A percentile compares a stretch with the other conserved stretches of the same genome.
These are phyloP conservation scores for Pholiota molesta DNA, from an alignment of 768 basidiomycete species.

Conservation along the genomic window DNA sequence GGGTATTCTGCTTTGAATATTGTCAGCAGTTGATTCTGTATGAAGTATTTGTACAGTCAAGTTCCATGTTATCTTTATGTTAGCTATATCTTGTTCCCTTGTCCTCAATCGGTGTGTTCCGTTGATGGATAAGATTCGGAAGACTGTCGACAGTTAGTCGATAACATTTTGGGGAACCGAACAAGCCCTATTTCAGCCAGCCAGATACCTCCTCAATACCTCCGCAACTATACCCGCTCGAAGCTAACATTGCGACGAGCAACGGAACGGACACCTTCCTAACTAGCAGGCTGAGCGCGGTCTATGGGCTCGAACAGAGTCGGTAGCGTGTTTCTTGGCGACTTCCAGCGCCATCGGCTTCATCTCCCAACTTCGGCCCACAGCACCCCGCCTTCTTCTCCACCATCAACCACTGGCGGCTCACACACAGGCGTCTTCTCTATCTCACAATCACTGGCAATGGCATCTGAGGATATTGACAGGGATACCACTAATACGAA, in stretches of 20 bases:
- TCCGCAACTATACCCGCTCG: background rate
- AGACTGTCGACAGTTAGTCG: background rate
- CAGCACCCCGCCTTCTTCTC: conserved; percentile 42
- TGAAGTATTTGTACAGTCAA: no score
- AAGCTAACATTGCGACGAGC: background rate
- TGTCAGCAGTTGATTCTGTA: no score
- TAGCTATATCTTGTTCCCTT: no score
- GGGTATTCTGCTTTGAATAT: no score
- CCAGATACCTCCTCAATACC: background rate
- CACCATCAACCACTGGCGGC: conserved; percentile 39
- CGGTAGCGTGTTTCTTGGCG: conserved; percentile 83
- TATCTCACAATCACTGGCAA: conserved; percentile 23
- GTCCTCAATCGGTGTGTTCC: background rate
- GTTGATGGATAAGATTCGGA: background rate
- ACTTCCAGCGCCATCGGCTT: conserved; percentile 63
- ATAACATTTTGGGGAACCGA: background rate
- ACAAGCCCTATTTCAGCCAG: background rate
- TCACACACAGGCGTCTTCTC: conserved; percentile 38
- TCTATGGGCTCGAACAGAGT: conserved; percentile 36
- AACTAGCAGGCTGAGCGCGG: background rate
- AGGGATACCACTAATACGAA: conserved; percentile 17
- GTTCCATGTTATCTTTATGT: no score
- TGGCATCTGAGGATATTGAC: conserved; percentile 22
- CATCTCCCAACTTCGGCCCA: conserved; percentile 59
- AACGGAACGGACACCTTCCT: background rate